phyloP scores from a whole-genome alignment of 495 filamentous ascomycete species.

The Aspergillus hancockii region DNA sequence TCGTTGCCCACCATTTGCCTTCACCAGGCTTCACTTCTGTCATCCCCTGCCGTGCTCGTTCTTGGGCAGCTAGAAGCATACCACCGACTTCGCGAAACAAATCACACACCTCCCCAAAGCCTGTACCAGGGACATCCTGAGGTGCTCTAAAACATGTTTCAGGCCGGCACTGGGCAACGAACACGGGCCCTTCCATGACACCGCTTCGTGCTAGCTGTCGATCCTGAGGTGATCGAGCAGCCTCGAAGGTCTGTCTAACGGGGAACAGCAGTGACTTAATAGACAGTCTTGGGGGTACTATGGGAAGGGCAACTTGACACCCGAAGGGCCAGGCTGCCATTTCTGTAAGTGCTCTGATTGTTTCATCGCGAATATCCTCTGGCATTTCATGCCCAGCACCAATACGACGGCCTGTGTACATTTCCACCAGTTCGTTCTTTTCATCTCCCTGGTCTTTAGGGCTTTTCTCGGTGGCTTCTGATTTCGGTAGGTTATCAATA shows the following conservation, averaged over 20 bases:
- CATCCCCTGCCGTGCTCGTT: constrained; percentile 71
- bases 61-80: constrained; percentile 77
- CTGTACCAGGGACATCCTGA: constrained; percentile 43
- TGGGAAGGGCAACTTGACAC: constrained; percentile 66
- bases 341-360: constrained; percentile 73
- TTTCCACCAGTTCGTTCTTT: constrained; percentile 23
- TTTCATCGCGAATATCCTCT: constrained; percentile 67
- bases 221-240: constrained; percentile 68
- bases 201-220: constrained; percentile 69
- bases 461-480: constrained; percentile 4
- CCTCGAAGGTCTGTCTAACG: constrained; percentile 53
- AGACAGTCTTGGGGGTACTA: constrained; percentile 61
- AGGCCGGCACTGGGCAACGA: constrained; percentile 58
- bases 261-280: constrained; percentile 55
- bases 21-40: constrained; percentile 68
- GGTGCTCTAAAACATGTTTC: constrained; percentile 53
- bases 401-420: constrained; percentile 58
- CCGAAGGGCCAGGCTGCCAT: constrained; percentile 77
- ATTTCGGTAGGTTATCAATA: constrained; percentile 24
- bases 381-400: constrained; percentile 73
- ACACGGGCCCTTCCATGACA: constrained; percentile 72
- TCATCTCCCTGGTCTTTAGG: constrained; percentile 7
- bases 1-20: constrained; percentile 77
- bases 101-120: constrained; percentile 61
- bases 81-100: constrained; percentile 72